Percentiles rank a stretch among this genome's conserved stretches.
Evolutionary conservation across 768 basidiomycete species (phyloP).

Genomic region (Boletus sp.): DNA sequence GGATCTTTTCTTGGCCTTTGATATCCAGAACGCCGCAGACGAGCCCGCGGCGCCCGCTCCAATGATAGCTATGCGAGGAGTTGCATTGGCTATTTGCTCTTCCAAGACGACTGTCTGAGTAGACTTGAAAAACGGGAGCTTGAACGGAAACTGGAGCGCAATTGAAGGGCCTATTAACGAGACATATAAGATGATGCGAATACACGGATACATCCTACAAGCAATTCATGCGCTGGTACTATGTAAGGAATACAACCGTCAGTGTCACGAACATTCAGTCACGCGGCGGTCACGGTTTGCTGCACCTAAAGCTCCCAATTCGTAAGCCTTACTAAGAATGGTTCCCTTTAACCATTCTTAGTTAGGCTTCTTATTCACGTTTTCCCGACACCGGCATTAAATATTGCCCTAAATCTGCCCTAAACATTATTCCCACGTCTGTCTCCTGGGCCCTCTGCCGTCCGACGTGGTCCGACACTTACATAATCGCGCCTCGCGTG

Average conservation of each 20-base stretch:
- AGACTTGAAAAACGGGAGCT: slow-evolving; percentile 52
- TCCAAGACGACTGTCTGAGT: slow-evolving; percentile 23
- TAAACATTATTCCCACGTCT: no score
- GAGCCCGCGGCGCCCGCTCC: slow-evolving; percentile 89
- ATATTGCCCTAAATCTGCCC: no score
- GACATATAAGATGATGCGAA: slow-evolving; percentile 15
- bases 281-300: not conserved
- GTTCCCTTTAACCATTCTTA: no score
- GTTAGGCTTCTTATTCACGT: no score
- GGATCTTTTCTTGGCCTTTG: slow-evolving; percentile 69
- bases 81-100: slow-evolving; percentile 18
- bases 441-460: no score
- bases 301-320: no score
- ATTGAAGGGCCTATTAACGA: slow-evolving; percentile 24
- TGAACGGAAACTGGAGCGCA: slow-evolving; percentile 52
- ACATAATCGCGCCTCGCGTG: no score
- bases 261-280: not conserved
- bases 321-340: no score
- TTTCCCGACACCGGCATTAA: no score
- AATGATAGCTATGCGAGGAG: slow-evolving; percentile 76
- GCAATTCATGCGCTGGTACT: not conserved
- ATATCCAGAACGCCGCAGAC: slow-evolving; percentile 83
- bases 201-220: slow-evolving; percentile 16
- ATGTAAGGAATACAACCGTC: not conserved
- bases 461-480: no score